These are phyloP conservation scores for Globisporangium ultimum DNA, from an alignment of 352 stramenopile genomes.

Conservation along the genomic window DNA sequence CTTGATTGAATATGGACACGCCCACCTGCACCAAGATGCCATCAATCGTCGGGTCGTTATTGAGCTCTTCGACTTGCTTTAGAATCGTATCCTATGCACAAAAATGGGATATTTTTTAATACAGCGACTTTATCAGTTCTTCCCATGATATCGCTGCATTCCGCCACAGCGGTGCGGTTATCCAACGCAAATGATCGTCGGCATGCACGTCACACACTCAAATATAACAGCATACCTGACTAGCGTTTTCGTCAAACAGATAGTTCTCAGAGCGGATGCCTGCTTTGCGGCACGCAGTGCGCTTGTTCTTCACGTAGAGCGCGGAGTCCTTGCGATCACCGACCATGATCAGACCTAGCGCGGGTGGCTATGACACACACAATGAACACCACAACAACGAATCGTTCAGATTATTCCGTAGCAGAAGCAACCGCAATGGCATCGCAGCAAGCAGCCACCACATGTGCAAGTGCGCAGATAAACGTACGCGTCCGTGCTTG, in stretches of 20 bases:
- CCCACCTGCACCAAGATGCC: conserved; percentile 85
- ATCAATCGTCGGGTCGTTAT: conserved; percentile 70
- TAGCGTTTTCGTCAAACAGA: conserved; percentile 60
- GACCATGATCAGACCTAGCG: conserved; percentile 98
- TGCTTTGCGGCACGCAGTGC: conserved; percentile 92
- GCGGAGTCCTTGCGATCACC: conserved; percentile 94
- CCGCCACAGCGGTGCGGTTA: no score
- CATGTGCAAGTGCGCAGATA: neutral
- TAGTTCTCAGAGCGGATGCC: conserved; percentile 92
- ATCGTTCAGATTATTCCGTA: neutral
- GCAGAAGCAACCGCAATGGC: neutral
- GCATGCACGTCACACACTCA: neutral
- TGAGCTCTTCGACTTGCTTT: conserved; percentile 71
- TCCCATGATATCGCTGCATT: no score
- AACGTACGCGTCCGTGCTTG: conserved; percentile 44
- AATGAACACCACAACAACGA: neutral
- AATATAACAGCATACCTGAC: conserved; percentile 33
- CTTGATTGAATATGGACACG: neutral
- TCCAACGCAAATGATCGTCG: no score
- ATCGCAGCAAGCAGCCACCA: neutral
- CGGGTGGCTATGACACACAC: conserved; percentile 61
- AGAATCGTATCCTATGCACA: conserved; percentile 43
- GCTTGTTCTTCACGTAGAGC: conserved; percentile 99
- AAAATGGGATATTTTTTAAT: neutral
- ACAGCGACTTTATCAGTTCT: no score